Base-by-base conservation (phyloP, 2,329 filamentous ascomycete species). In the Ceratocystiopsis sp. region DNA sequence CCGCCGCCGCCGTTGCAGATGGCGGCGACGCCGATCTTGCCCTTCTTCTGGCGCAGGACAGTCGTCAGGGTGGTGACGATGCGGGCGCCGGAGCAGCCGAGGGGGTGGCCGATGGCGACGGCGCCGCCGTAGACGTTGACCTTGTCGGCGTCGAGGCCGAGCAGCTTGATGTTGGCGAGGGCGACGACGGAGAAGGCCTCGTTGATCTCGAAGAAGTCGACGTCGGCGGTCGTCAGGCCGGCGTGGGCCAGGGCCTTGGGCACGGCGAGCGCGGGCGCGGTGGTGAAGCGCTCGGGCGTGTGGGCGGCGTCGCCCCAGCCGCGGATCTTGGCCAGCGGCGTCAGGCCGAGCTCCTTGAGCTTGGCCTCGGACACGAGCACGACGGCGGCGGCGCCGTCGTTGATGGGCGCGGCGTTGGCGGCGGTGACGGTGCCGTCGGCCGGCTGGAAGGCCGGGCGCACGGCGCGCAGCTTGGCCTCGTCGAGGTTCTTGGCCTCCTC, bases 1-100 rank as follows among this genome's bases (percentile, higher is more conserved):
- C 91, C 91, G 54, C 91, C 91, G 45, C 91, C 91, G 51, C 91
- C 91, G 63, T 98, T 98, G 77, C 91, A 98, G 59, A 98, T 96
- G 57, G 84, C 91, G 35, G 84, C 89, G 57, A 78, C 83, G 45
- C 91, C 91, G 60, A 96, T 79, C 78, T 93, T 95, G 56, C 78
- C 87, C 61, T 85, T 83, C 72, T 87, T 91, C 61, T 91, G 80
- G 61, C 75, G 82, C 56, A 98, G 68, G 34, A 96, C 89, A 49
- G 85, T 82, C 43, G 93, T 75, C 52, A 98, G 46, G 15, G 91
- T 98, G 40, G 86, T 81, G 53, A 94, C 73, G 57, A 98, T 95
- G 58, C 91, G 82, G 46, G 91, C 91, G 55, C 91, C 91, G 29
- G 85, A 94, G 59, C 82, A 85, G 57, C 91, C 91, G 19, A 98